Evolutionary conservation across 2,329 filamentous ascomycete genomes (phyloP).

Genomic region (Penicillium sp.): DNA sequence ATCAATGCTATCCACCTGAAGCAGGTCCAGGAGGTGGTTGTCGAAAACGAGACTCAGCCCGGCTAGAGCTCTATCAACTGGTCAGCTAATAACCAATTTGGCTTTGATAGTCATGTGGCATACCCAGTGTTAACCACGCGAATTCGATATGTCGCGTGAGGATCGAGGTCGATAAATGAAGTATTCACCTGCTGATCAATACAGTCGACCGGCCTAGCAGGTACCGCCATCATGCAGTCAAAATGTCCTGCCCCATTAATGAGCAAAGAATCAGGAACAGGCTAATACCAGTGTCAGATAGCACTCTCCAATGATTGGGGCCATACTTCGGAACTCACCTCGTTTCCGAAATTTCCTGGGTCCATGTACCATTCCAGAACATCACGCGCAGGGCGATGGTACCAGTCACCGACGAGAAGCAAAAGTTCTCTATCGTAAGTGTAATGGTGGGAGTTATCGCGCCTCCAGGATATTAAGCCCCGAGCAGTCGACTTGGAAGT

Average conservation of each 20-base stretch:
- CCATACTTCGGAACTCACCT: slow-evolving; percentile 27
- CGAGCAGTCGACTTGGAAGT: slow-evolving; percentile 21
- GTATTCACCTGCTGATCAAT: slow-evolving; percentile 22
- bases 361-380: slow-evolving; percentile 47
- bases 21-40: slow-evolving; percentile 30
- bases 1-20: slow-evolving; percentile 44
- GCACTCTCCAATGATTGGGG: neutral
- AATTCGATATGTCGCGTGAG: slow-evolving; percentile 32
- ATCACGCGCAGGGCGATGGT: slow-evolving; percentile 43
- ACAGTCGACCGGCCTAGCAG: slow-evolving; percentile 48
- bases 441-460: slow-evolving; percentile 12
- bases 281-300: slow-evolving; percentile 29
- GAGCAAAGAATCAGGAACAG: slow-evolving; percentile 49
- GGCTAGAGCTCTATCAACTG: slow-evolving; percentile 36
- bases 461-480: too few relatives aligned
- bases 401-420: slow-evolving; percentile 52
- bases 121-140: slow-evolving; percentile 48
- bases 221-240: slow-evolving; percentile 47
- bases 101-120: neutral
- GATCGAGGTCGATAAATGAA: slow-evolving; percentile 28
- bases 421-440: slow-evolving; percentile 43
- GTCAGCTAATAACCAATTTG: slow-evolving; percentile 3
- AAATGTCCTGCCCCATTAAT: slow-evolving; percentile 50
- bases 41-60: slow-evolving; percentile 39
- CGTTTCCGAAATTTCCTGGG: slow-evolving; percentile 45